phyloP scores from a whole-genome alignment of 352 stramenopile species.

The Aphanomyces invadans region DNA sequence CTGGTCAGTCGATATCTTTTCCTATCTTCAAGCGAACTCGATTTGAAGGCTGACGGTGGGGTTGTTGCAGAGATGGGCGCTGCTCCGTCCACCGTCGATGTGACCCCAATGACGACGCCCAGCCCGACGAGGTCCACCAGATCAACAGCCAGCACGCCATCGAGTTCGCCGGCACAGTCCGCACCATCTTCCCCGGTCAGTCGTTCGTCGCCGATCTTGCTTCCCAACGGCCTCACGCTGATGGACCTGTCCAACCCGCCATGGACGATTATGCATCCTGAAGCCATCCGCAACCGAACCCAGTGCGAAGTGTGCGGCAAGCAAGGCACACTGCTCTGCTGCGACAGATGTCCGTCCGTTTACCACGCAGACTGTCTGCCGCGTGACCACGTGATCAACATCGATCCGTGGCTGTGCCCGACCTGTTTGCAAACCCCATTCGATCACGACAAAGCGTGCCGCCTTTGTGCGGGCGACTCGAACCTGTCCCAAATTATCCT shows the following conservation, averaged over 20 bases:
- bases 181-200: slow-evolving; percentile 17
- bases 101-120: not conserved
- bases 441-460: slow-evolving; percentile 21
- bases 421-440: slow-evolving; percentile 20
- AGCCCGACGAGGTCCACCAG: not conserved
- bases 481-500: slow-evolving; percentile 29
- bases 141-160: not conserved
- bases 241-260: not conserved
- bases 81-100: not conserved
- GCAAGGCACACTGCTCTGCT: slow-evolving; percentile 10
- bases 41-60: too few relatives aligned
- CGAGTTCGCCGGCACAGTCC: not conserved
- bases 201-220: not conserved
- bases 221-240: slow-evolving; percentile 11
- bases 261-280: slow-evolving; percentile 2
- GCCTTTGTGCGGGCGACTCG: slow-evolving; percentile 15
- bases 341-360: slow-evolving; percentile 17
- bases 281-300: slow-evolving; percentile 2
- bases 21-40: not conserved
- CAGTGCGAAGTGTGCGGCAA: slow-evolving; percentile 22
- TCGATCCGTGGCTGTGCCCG: slow-evolving; percentile 22
- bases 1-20: not conserved
- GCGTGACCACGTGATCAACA: slow-evolving; percentile 3
- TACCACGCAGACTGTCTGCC: slow-evolving; percentile 21
- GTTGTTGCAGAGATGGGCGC: not conserved